phyloP scores from a whole-genome alignment of 495 filamentous ascomycete species.

The Aspergillus nanangensis region DNA sequence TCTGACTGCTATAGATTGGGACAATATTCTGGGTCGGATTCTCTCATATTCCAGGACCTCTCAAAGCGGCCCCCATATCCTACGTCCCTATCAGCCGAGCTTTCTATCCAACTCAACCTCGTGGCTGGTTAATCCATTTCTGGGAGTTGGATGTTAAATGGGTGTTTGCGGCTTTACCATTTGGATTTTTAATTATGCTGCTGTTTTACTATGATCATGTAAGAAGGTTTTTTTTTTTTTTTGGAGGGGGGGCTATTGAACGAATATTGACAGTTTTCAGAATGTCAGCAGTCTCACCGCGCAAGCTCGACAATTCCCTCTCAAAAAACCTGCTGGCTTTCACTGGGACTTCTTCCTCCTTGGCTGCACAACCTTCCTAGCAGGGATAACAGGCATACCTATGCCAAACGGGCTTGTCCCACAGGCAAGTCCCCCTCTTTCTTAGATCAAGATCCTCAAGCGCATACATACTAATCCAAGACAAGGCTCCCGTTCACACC shows the following conservation, averaged over 20 bases:
- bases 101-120: constrained; percentile 68
- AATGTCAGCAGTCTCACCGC: constrained; percentile 70
- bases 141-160: constrained; percentile 68
- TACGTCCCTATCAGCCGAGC: constrained; percentile 60
- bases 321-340: constrained; percentile 80
- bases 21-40: constrained; percentile 79
- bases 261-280: too few species aligned
- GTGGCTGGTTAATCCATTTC: constrained; percentile 74
- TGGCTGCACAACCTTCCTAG: constrained; percentile 71
- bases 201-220: constrained; percentile 79
- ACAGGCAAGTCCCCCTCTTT: constrained; percentile 36
- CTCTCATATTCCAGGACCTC: constrained; percentile 63
- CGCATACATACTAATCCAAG: background rate
- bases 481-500: constrained; percentile 73
- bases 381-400: constrained; percentile 73
- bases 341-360: constrained; percentile 90
- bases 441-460: too few species aligned
- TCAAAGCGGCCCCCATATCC: constrained; percentile 51
- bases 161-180: constrained; percentile 75
- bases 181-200: constrained; percentile 71
- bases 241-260: too few species aligned
- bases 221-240: too few species aligned
- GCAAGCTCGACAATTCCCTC: constrained; percentile 79
- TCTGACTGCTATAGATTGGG: constrained; percentile 37
- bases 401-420: constrained; percentile 85